Base-by-base conservation (phyloP, 176 grass and related monocot species). In the Oryza rufipogon region DNA sequence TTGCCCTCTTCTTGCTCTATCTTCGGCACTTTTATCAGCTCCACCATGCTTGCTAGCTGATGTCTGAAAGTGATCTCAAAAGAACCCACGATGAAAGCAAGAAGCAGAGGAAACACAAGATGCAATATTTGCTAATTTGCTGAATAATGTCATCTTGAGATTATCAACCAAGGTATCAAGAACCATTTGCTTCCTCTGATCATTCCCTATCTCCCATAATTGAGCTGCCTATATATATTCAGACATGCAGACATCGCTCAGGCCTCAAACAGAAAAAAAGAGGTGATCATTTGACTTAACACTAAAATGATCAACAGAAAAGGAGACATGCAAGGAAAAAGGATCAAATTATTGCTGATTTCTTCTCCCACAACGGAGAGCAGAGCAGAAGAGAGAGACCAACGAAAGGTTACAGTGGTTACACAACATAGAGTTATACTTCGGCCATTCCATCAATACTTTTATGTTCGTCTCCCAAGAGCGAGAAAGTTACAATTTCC, bases 1-100 rank as follows among this genome's bases (percentile, higher is more conserved):
- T 25, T 44, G 16, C 11, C n/a, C 33, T 87, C 78, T 38, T 71
- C 69, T 52, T 60, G 74, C 70, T 90, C 84, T 51, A 41, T 11
- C 68, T 90, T 87, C 26, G 83, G 26, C 39, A 45, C 80, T 64
- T 6, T 26, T 28, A 32, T 48, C 38, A 64, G 67, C 47, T 58
- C 81, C 75, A 36, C 42, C 68, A 65, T 80, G 11, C 11, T 38
- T 26, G 20, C 16, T 73, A 22, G 38, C 26, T 9, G n/a, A 66
- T 6, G 23, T 16, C 15, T 5, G 26, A 45, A 75, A 66, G 28
- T 63, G 65, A 75, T 45, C 49, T 9, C 11, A 42, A 0, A 41
- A 71, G 48, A 54, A 60, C 33, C 17, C 30, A 14, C 13, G 9
- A 42, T 2, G 69, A 30, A 30, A 45, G 22, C 51, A 72, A 63